Evolutionary conservation across 768 basidiomycete species (phyloP), one percentile per base, ranked within the genome.

Genomic region (Phaeotremella fagi): DNA sequence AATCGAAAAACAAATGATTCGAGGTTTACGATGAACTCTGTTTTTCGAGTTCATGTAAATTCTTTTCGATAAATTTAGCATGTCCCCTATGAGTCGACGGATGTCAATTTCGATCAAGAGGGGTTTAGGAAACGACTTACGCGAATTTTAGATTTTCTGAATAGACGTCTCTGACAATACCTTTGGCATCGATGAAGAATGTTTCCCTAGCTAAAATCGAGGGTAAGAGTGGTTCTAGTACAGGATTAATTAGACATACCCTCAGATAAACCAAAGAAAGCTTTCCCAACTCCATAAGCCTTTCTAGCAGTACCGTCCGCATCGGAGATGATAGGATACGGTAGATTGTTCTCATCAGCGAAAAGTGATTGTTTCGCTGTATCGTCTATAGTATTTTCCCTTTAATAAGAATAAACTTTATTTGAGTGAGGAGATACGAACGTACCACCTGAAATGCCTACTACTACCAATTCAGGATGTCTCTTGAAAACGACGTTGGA

Each of bases 251-350:
- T 18, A 4, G 23, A 57, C 62, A 12, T 43, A 75, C 75, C 74
- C 24, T 81, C 79, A 0, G 76, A 75, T 12, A 90, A 57, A 16
- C 89, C 88, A 25, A 89, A 70, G 57, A 90, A 60, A 1, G 82
- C 82, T 60, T 81, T 84, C 11, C 81, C 82, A n/a, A 88, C 79
- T 1, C 78, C 75, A 63, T 86, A 90, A 2, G 80, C 78, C 63
- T 83, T 82, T 59, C 83, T 78, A 2, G 80, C 83, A 50, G 79
- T 77, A 35, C 83, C 83, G 12, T 82, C 78, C 18, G 74, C 69
- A 60, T 91, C 89, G 61, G 85, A 87, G 61, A 91, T 75, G 22
- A 90, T 80, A 3, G 87, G 87, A 74, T 86, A 90, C 3, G 58
- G 54, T 18, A 75, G 65, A 12, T 67, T 69, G 47, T 75, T 36